Conservation (phyloP, 495 filamentous ascomycete species). For the Cercophora newfieldiana region DNA sequence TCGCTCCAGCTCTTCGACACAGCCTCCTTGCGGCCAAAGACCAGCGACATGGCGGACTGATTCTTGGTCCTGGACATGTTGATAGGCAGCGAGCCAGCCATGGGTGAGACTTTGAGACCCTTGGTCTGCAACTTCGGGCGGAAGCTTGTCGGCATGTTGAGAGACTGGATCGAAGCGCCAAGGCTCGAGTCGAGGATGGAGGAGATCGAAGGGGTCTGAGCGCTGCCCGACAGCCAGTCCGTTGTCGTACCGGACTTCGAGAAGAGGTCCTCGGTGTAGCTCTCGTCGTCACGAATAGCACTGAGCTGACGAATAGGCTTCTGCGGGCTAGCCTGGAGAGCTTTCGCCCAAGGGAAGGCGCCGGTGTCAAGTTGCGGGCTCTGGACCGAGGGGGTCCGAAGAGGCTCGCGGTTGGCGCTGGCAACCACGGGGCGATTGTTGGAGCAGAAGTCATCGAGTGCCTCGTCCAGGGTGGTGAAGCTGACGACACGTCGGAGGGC, state of each 20-base stretch:
- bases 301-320: conserved; percentile 82
- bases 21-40: conserved; percentile 72
- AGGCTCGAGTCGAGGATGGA: conserved; percentile 76
- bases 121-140: conserved; percentile 35
- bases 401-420: conserved; percentile 88
- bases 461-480: conserved; percentile 87
- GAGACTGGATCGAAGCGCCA: conserved; percentile 66
- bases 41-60: conserved; percentile 66
- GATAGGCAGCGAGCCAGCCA: conserved; percentile 78
- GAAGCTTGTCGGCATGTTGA: conserved; percentile 46
- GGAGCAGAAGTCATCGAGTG: conserved; percentile 90
- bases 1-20: conserved; percentile 98
- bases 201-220: conserved; percentile 72
- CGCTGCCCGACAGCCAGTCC: conserved; percentile 70
- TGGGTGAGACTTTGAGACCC: conserved; percentile 38
- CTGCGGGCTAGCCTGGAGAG: conserved; percentile 73
- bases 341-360: conserved; percentile 94
- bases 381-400: conserved; percentile 92
- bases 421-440: conserved; percentile 70
- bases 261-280: conserved; percentile 86
- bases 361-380: conserved; percentile 77
- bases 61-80: conserved; percentile 62
- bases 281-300: conserved; percentile 72
- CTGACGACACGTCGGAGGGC: conserved; percentile 75
- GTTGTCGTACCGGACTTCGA: conserved; percentile 71